phyloP scores from a whole-genome alignment of 805 yeast genomes.

The Kluyveromyces aestuarii region DNA sequence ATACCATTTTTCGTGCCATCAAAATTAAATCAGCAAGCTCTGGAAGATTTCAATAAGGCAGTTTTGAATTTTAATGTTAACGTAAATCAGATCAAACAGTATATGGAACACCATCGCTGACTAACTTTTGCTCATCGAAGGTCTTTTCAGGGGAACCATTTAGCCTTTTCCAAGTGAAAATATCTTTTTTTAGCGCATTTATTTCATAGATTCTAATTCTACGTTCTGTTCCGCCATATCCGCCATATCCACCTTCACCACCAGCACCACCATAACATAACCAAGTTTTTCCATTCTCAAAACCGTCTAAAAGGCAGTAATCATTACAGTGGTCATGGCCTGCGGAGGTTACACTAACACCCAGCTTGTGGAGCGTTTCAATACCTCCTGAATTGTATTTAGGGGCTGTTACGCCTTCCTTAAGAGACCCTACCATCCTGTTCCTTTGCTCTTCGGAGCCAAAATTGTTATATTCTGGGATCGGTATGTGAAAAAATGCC shows the following conservation, averaged over 20 bases:
- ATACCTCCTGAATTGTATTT: conserved; percentile 59
- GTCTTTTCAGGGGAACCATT: conserved; percentile 42
- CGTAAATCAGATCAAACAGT: conserved; percentile 21
- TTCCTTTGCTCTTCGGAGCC: conserved; percentile 15
- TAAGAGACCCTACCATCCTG: conserved; percentile 47
- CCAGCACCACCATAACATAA: conserved; percentile 89
- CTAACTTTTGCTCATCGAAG: conserved; percentile 46
- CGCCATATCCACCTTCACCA: conserved; percentile 96
- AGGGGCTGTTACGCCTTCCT: conserved; percentile 79
- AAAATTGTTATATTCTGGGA: conserved; percentile 67
- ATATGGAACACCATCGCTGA: conserved; percentile 34
- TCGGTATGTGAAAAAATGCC: conserved; percentile 93
- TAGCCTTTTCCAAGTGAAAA: conserved; percentile 63
- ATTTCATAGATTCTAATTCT: conserved; percentile 66
- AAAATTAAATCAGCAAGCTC: conserved; percentile 8
- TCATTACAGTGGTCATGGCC: conserved; percentile 98
- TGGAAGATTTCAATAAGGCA: conserved; percentile 11
- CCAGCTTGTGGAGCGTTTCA: conserved; percentile 47
- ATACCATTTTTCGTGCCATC: conserved; percentile 17
- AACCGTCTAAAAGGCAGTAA: conserved; percentile 59
- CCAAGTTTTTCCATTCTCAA: conserved; percentile 46
- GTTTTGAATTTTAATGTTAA: conserved; percentile 15
- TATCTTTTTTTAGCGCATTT: conserved; percentile 37
- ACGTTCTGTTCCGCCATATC: conserved; percentile 81
- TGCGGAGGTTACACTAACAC: conserved; percentile 65